These are phyloP conservation scores for Artemisia argyi DNA, from an alignment of 129 eudicot species.

Conservation along the genomic window DNA sequence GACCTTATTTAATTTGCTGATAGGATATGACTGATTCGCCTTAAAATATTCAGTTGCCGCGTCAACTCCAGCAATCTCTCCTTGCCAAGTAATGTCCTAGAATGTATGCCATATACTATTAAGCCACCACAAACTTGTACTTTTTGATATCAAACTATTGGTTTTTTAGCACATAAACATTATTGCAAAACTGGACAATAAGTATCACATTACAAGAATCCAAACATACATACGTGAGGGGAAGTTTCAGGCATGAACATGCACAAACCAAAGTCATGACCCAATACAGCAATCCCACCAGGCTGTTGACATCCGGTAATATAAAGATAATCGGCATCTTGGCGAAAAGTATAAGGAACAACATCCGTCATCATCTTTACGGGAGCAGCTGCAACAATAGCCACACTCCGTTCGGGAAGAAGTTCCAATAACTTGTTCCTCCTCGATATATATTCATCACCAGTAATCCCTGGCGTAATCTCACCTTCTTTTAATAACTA, in stretches of 20 bases:
- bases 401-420: slow-evolving; percentile 83
- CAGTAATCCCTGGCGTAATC: slow-evolving; percentile 79
- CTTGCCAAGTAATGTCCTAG: slow-evolving; percentile 91
- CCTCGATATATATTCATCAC: slow-evolving; percentile 74
- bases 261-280: slow-evolving; percentile 88
- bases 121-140: slow-evolving; percentile 7
- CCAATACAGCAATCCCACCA: slow-evolving; percentile 88
- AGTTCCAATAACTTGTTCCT: slow-evolving; percentile 73
- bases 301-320: slow-evolving; percentile 97
- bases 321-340: slow-evolving; percentile 86
- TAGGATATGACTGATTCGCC: slow-evolving; percentile 78
- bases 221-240: slow-evolving; percentile 55
- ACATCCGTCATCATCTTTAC: slow-evolving; percentile 97
- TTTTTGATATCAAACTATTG: too few relatives aligned
- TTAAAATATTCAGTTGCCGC: slow-evolving; percentile 65
- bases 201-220: slow-evolving; percentile 1
- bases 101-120: slow-evolving; percentile 21
- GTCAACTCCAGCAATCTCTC: slow-evolving; percentile 84
- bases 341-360: slow-evolving; percentile 88
- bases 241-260: slow-evolving; percentile 94
- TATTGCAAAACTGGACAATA: background rate
- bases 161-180: background rate
- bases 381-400: slow-evolving; percentile 86
- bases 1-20: slow-evolving; percentile 63
- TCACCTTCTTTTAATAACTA: slow-evolving; percentile 90